These are phyloP conservation scores for Pezicula neosporulosa DNA, from an alignment of 2,329 filamentous ascomycete species.

Conservation along the genomic window DNA sequence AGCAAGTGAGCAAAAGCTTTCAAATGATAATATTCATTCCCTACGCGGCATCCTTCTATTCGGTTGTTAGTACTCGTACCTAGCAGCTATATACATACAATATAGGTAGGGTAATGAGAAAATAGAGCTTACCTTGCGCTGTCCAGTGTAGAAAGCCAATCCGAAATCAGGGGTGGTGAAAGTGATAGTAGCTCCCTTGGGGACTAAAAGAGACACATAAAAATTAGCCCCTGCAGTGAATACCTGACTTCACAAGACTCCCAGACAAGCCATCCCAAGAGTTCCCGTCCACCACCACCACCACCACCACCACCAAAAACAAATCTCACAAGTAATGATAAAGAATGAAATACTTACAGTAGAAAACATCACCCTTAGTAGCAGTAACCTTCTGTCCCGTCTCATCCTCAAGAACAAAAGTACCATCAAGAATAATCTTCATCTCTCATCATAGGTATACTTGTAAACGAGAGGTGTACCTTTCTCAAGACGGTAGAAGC, in stretches of 20 bases:
- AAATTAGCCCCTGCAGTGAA: constrained; percentile 13
- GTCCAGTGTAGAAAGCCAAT: constrained; percentile 30
- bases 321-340: too few species aligned
- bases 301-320: not conserved
- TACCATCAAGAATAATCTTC: constrained; percentile 64
- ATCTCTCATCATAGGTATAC: constrained; percentile 64
- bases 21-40: not conserved
- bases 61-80: not conserved
- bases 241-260: too few species aligned
- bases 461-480: constrained; percentile 60
- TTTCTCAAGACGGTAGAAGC: constrained; percentile 60
- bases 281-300: not conserved
- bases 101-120: too few species aligned
- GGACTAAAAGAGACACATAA: constrained; percentile 15
- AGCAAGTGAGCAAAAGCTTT: too few species aligned
- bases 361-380: constrained; percentile 58
- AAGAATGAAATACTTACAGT: constrained; percentile 33
- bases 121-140: constrained; percentile 25
- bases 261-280: not conserved
- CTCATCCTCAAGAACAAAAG: constrained; percentile 58
- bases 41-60: constrained; percentile 10
- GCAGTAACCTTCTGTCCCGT: constrained; percentile 55
- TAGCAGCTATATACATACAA: too few species aligned
- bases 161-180: constrained; percentile 30
- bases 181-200: constrained; percentile 30